phyloP scores from a whole-genome alignment of 1,139 yeast genomes.

The Zygotorulaspora mrakii region DNA sequence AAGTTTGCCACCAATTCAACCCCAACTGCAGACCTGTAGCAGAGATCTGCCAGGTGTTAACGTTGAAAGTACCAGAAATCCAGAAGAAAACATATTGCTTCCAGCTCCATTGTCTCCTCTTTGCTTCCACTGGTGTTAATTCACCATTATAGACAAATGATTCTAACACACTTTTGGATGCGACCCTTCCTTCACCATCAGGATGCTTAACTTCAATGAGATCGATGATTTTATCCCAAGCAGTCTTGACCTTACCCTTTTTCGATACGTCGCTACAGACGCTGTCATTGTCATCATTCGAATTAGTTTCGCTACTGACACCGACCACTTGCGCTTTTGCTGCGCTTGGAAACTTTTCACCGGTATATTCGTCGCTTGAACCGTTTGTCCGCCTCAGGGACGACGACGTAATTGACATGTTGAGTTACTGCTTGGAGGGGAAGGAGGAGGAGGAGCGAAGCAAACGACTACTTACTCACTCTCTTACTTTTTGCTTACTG shows the following conservation, averaged over 20 bases:
- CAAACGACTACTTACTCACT: too few species aligned
- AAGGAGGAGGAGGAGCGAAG: too few species aligned
- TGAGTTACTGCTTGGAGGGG: too few species aligned
- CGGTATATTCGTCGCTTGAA: neutral
- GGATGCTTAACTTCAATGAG: conserved; percentile 19
- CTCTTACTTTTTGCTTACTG: too few species aligned
- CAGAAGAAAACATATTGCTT: conserved; percentile 72
- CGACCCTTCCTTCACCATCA: conserved; percentile 9
- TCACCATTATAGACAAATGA: conserved; percentile 67
- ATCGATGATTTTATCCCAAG: conserved; percentile 10
- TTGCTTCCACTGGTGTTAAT: conserved; percentile 61
- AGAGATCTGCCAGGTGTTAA: conserved; percentile 88
- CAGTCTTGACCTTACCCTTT: neutral
- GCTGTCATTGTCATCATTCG: conserved; percentile 3
- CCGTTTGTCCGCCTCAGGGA: neutral
- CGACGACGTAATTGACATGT: conserved; percentile 2
- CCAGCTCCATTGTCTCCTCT: conserved; percentile 75
- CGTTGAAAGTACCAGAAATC: conserved; percentile 82
- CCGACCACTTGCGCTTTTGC: neutral
- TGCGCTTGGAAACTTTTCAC: neutral
- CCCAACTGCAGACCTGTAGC: conserved; percentile 74
- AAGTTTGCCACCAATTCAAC: conserved; percentile 82
- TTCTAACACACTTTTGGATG: conserved; percentile 36
- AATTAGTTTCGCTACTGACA: neutral
- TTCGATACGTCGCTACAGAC: neutral